Base-by-base conservation (phyloP, 1,139 yeast genomes). In the Meyerozyma guilliermondii region DNA sequence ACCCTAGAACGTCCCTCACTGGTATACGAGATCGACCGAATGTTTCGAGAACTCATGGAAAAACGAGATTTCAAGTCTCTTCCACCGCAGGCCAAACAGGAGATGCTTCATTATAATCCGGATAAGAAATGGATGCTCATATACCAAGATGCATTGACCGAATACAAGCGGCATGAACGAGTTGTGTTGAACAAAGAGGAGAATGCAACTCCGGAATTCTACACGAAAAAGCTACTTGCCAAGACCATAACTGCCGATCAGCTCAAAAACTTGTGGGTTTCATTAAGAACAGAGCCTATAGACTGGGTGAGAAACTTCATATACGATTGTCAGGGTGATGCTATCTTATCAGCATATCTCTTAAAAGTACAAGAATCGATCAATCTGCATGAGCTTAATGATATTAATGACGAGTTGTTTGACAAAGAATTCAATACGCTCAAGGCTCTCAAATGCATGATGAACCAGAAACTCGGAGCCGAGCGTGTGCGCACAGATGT, bases 111-210 rank as follows among this genome's bases (percentile, higher is more conserved):
- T 50, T 89, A 86, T 56, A 78, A 85, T 36, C 69, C 80, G 0
- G 87, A 84, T 42, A 87, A 89, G 54, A 92, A 92, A 63, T 88
- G 97, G 96, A 81, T 87, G 82, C 73, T 92, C 52, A 85, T 92
- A 37, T 81, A 85, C 53, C 98, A 92, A 59, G 96, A 89, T 60
- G 82, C 85, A 28, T 71, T 87, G 43, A 78, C 91, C 7, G 97
- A 87, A 53, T 73, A 73, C 54, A 83, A 84, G 52, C 74, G 83
- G 54, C 71, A 76, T 56, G 76, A 74, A 60, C 58, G 76, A 52
- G 50, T 46, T 23, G 45, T 46, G 24, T 46, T 50, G 26, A 60
- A 55, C 41, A 60, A 63, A 33, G 69, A 66, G 42, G 74, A 73
- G 46, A 67, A 73, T 26, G 49, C 54, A 31, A 71, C 85, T 4